A percentile compares a stretch with the other conserved stretches of the same genome.
Evolutionary conservation across 2,329 filamentous ascomycete genomes (phyloP).

Genomic region (Triangularia verruculosa): DNA sequence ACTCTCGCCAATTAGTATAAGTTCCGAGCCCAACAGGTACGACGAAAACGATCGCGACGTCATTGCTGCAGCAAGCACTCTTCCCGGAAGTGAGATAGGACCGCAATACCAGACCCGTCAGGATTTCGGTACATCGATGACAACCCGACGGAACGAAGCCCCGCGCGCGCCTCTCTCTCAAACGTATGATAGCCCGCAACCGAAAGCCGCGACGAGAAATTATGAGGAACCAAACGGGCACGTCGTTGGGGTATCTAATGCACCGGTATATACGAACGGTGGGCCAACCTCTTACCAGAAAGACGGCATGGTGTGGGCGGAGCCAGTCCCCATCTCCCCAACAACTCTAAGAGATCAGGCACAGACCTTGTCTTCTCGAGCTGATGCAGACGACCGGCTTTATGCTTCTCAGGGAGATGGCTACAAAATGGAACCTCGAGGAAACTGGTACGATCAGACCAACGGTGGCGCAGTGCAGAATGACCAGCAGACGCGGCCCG

Average conservation of each 20-base stretch:
- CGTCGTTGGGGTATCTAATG: neutral
- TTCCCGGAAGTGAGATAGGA: constrained; percentile 46
- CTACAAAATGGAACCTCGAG: neutral
- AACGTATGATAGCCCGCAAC: neutral
- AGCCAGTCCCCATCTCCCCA: neutral
- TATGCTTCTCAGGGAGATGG: neutral
- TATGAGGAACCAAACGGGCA: neutral
- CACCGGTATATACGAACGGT: neutral
- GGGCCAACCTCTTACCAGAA: neutral
- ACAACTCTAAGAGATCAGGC: neutral
- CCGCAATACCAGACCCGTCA: constrained; percentile 28
- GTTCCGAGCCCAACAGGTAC: constrained; percentile 56
- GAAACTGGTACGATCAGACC: neutral
- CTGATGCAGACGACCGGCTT: constrained; percentile 4
- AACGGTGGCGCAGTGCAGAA: neutral
- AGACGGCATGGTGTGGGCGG: constrained; percentile 6
- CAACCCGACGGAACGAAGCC: neutral
- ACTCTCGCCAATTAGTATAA: constrained; percentile 77
- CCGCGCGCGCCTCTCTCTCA: neutral
- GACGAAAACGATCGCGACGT: constrained; percentile 54
- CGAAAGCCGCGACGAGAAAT: neutral
- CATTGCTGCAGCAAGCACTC: constrained; percentile 55
- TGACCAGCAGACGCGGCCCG: constrained; percentile 13
- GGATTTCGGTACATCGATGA: neutral
- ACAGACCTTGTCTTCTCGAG: constrained; percentile 6